A percentile compares a stretch with the other conserved stretches of the same genome.
Conservation (phyloP, 2,329 filamentous ascomycete species). For the Hypoxylon sp. region DNA sequence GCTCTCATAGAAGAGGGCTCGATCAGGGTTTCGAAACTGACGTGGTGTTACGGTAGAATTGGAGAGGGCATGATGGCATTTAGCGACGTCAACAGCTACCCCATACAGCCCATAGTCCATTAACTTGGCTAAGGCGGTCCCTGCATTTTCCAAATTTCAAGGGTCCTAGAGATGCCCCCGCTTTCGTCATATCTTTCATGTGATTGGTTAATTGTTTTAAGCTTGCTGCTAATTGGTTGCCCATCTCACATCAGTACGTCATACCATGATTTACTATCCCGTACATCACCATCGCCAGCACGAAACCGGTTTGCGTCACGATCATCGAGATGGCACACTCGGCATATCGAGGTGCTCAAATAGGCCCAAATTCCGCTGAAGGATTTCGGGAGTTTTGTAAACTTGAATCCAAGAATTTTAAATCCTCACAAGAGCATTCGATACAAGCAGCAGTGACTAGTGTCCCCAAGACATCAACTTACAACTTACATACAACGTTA, state of each 20-base stretch:
- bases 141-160: conserved; percentile 36
- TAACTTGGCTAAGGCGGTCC: conserved; percentile 35
- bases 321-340: conserved; percentile 33
- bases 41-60: conserved; percentile 20
- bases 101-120: conserved; percentile 27
- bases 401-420: not conserved
- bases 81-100: conserved; percentile 27
- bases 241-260: conserved; percentile 47
- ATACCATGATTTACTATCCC: conserved; percentile 47
- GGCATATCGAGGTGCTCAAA: conserved; percentile 46
- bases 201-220: conserved; percentile 43
- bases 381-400: not conserved
- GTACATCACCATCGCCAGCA: conserved; percentile 28
- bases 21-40: conserved; percentile 20
- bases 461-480: not conserved
- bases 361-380: conserved; percentile 30
- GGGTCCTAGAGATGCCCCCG: conserved; percentile 36
- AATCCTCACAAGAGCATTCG: not conserved
- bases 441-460: not conserved
- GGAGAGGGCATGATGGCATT: conserved; percentile 31
- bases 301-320: conserved; percentile 49
- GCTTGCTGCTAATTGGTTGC: conserved; percentile 43
- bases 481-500: not conserved
- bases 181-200: conserved; percentile 45
- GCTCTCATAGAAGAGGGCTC: not conserved